Percentiles rank a stretch among this genome's conserved stretches.
Conservation (phyloP, 768 basidiomycete genomes). For the Tephrocybe sp. region DNA sequence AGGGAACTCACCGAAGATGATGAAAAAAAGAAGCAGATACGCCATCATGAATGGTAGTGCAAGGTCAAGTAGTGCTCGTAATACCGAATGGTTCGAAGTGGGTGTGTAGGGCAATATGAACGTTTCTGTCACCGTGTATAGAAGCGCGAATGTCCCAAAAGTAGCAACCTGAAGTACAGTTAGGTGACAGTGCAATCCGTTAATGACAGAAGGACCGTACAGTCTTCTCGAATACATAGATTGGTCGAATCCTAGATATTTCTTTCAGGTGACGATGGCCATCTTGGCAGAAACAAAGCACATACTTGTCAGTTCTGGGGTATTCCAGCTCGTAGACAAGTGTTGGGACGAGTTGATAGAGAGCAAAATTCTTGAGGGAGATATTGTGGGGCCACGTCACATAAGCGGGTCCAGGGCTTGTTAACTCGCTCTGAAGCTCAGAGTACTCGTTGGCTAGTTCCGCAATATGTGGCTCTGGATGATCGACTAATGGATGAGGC, state of each 20-base stretch:
- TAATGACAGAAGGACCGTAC: constrained; percentile 37
- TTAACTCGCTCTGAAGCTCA: constrained; percentile 76
- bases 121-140: constrained; percentile 90
- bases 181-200: background rate
- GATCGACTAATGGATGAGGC: constrained; percentile 56
- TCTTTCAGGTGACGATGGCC: background rate
- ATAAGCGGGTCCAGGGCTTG: constrained; percentile 62
- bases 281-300: background rate
- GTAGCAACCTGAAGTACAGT: constrained; percentile 72
- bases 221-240: constrained; percentile 82
- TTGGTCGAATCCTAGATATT: constrained; percentile 60
- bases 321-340: constrained; percentile 97
- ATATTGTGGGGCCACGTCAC: constrained; percentile 87
- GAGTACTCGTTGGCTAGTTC: constrained; percentile 73
- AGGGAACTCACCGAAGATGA: constrained; percentile 67
- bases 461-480: constrained; percentile 66
- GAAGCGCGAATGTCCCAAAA: constrained; percentile 93
- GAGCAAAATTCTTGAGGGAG: constrained; percentile 74
- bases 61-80: constrained; percentile 78
- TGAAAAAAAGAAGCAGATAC: constrained; percentile 84
- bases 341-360: constrained; percentile 87
- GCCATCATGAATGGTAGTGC: constrained; percentile 93
- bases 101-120: constrained; percentile 88
- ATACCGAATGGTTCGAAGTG: constrained; percentile 65
- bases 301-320: constrained; percentile 80